phyloP scores from a whole-genome alignment of 1,139 yeast genomes.

The Yamadazyma membranifaciens region DNA sequence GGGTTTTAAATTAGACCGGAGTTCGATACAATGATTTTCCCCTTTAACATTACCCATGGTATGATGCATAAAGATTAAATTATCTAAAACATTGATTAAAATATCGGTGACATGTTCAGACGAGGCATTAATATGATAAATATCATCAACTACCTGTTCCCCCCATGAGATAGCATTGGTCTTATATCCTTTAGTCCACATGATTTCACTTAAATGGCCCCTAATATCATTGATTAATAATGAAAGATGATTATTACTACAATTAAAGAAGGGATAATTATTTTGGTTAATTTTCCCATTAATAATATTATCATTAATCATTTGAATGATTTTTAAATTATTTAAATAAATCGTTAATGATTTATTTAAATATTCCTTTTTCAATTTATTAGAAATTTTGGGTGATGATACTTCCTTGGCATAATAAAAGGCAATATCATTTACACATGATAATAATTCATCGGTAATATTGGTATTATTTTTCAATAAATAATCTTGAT shows the following conservation, averaged over 20 bases:
- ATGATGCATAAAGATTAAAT: slow-evolving; percentile 33
- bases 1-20: slow-evolving; percentile 21
- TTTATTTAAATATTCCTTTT: slow-evolving; percentile 20
- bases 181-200: slow-evolving; percentile 58
- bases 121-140: slow-evolving; percentile 31
- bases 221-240: slow-evolving; percentile 39
- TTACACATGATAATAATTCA: slow-evolving; percentile 34
- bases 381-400: slow-evolving; percentile 8
- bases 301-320: slow-evolving; percentile 21
- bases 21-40: slow-evolving; percentile 27
- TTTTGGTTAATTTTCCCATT: slow-evolving; percentile 24
- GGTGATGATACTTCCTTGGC: slow-evolving; percentile 20
- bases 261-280: slow-evolving; percentile 38
- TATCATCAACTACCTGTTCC: slow-evolving; percentile 48
- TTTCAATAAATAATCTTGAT: slow-evolving; percentile 25
- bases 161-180: slow-evolving; percentile 63
- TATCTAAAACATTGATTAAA: slow-evolving; percentile 29
- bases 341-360: slow-evolving; percentile 40
- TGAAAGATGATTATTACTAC: slow-evolving; percentile 29
- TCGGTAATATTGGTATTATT: slow-evolving; percentile 34
- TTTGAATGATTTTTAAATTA: slow-evolving; percentile 29
- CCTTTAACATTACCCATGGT: slow-evolving; percentile 24
- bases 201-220: slow-evolving; percentile 62
- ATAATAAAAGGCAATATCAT: slow-evolving; percentile 33
- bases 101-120: slow-evolving; percentile 31